phyloP scores from a whole-genome alignment of 495 filamentous ascomycete species.

The Tuber indicum region DNA sequence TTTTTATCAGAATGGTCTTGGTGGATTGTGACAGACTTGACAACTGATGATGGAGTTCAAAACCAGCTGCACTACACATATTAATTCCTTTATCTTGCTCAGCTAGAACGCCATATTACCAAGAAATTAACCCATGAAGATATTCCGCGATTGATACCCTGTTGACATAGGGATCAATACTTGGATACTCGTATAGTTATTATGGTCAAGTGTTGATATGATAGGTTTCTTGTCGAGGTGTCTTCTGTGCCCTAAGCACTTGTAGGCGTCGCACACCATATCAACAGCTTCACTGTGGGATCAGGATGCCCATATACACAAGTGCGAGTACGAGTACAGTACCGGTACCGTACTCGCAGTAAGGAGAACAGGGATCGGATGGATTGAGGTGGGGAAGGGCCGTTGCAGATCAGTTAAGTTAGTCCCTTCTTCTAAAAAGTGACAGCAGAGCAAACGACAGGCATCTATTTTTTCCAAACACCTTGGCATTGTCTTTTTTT shows the following conservation, averaged over 20 bases:
- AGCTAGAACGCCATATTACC: background rate
- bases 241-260: background rate
- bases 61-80: background rate
- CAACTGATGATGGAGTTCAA: background rate
- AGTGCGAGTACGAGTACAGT: slow-evolving; percentile 15
- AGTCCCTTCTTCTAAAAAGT: slow-evolving; percentile 33
- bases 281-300: background rate
- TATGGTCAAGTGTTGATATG: background rate
- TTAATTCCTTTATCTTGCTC: slow-evolving; percentile 20
- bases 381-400: slow-evolving; percentile 31
- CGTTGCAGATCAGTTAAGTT: slow-evolving; percentile 33
- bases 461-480: slow-evolving; percentile 1
- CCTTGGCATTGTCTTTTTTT: background rate
- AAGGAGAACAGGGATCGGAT: slow-evolving; percentile 22
- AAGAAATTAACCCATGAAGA: background rate
- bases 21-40: background rate
- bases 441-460: slow-evolving; percentile 36
- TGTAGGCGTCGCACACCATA: background rate
- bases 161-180: background rate
- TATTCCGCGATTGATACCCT: background rate
- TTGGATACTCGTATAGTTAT: background rate
- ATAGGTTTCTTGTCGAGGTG: background rate
- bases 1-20: no score
- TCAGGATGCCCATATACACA: background rate
- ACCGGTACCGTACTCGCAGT: slow-evolving; percentile 22